These are phyloP conservation scores for Madurella mycetomatis DNA, from an alignment of 2,329 filamentous ascomycete species.

Conservation along the genomic window DNA sequence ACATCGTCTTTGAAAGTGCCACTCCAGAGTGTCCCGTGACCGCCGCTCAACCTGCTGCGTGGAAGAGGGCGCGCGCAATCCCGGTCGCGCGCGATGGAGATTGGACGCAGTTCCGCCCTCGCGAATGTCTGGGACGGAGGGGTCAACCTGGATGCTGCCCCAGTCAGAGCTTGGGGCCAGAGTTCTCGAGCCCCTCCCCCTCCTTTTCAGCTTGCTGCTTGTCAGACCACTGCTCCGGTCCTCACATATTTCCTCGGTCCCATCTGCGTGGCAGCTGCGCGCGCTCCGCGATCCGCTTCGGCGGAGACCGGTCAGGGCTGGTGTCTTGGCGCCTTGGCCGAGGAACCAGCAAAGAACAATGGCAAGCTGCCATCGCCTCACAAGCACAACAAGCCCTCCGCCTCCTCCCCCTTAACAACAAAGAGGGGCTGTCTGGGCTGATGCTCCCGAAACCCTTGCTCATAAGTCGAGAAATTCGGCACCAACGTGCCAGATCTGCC, in stretches of 20 bases:
- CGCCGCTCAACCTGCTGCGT: neutral
- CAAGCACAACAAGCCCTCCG: neutral
- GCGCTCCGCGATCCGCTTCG: conserved; percentile 18
- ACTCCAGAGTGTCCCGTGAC: conserved; percentile 15
- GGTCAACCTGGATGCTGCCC: neutral
- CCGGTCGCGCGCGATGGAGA: too few species aligned
- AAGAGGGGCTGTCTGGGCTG: neutral
- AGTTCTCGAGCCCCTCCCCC: conserved; percentile 12
- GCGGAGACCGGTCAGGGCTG: conserved; percentile 16
- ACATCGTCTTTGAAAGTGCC: conserved; percentile 7
- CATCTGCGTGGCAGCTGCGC: conserved; percentile 19
- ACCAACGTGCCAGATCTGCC: neutral
- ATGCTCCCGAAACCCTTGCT: neutral
- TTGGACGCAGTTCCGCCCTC: neutral
- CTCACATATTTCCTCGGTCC: conserved; percentile 14
- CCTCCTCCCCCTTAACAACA: neutral
- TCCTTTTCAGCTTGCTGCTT: neutral
- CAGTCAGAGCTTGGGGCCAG: neutral
- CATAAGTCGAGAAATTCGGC: too few species aligned
- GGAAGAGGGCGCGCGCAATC: neutral
- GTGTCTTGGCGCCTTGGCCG: conserved; percentile 18
- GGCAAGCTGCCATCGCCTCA: neutral
- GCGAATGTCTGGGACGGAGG: neutral
- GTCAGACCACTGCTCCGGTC: conserved; percentile 1
- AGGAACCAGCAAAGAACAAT: conserved; percentile 4